Base-by-base conservation (phyloP, 2,329 filamentous ascomycete genomes). In the Scedosporium dehoogii region DNA sequence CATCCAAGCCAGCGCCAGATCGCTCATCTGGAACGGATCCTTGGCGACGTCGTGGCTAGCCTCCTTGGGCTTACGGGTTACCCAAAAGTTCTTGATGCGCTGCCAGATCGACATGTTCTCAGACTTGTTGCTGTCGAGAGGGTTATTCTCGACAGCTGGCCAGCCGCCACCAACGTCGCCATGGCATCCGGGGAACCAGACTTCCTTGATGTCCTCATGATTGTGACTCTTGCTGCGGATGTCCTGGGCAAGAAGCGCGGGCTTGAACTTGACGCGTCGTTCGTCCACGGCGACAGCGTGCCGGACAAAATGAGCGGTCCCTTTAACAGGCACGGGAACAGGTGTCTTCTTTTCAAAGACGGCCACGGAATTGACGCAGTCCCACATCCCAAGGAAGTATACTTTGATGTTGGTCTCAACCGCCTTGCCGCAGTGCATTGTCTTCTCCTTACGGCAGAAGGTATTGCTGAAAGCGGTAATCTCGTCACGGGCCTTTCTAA, bases 181-280 rank as follows among this genome's bases (percentile, higher is more conserved):
- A 65, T 96, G 90, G 10, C 87, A 86, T 7, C 90, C 90, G 0
- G 89, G 80, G 68, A 94, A 94, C 87, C 88, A 90, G 0, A 93
- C 82, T 68, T 94, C 90, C 64, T 90, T 83, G 58, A 93, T 88
- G 66, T 70, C 64, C 4, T 38, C 76, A 21, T 57, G 51, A 1
- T 67, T 60, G 16, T 70, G 64, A 1, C 69, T 57, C 1, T 64
- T 63, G 23, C 65, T 64, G 3, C 70, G 68, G 21, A 73, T 72
- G 41, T 79, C 76, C 62, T 78, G 76, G 0, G 73, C 71, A 3
- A 82, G 72, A 1, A 83, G 72, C 0, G 79, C 79, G 0, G 79
- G 74, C 67, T 81, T 81, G 73, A 83, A 84, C 68, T 84, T 83
- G 63, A 81, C 76, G 6, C 81, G 78, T 1, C 80, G 74, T 67